Base-by-base conservation (phyloP, 208 protist species). In the Blastocrithidia nonstop region DNA sequence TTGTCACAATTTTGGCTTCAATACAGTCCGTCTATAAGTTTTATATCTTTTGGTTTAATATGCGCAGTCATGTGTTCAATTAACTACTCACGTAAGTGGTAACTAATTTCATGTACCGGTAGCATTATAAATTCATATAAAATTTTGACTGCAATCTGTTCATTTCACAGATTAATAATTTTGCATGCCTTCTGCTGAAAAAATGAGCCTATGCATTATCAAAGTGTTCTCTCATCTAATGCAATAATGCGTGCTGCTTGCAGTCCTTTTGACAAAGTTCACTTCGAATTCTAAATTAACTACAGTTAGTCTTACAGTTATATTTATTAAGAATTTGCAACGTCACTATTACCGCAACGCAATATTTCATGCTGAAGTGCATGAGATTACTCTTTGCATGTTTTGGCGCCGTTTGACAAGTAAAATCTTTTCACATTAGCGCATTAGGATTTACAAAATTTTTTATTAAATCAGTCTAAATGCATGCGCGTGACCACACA, bases 71-170 rank as follows among this genome's bases (percentile, higher is more conserved):
- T 42, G 68, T 84, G 70, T n/a, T n/a, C n/a, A n/a, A n/a, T n/a
- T n/a, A n/a, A n/a, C n/a, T n/a, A n/a, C n/a, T n/a, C n/a, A n/a
- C n/a, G n/a, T n/a, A n/a, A n/a, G n/a, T n/a, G n/a, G n/a, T n/a
- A n/a, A n/a, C n/a, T n/a, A n/a, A n/a, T n/a, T n/a, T n/a, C n/a
- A n/a, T n/a, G n/a, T n/a, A n/a, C n/a, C n/a, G n/a, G n/a, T n/a
- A n/a, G n/a, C n/a, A n/a, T n/a, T 0, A 88, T 24, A 23, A 72
- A 75, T 21, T 45, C 25, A 39, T 59, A 66, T 11, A 75, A 54
- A 3, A 81, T 13, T 50, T 88, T 93, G 31, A 87, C 78, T 15
- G 76, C 79, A 1, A 76, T 51, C 50, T 93, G 83, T 60, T 93
- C 83, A 32, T 82, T 86, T 79, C 83, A 93, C 19, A 28, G 27